Base-by-base conservation (phyloP, 441 rosid genomes). In the Melastoma candidum region DNA sequence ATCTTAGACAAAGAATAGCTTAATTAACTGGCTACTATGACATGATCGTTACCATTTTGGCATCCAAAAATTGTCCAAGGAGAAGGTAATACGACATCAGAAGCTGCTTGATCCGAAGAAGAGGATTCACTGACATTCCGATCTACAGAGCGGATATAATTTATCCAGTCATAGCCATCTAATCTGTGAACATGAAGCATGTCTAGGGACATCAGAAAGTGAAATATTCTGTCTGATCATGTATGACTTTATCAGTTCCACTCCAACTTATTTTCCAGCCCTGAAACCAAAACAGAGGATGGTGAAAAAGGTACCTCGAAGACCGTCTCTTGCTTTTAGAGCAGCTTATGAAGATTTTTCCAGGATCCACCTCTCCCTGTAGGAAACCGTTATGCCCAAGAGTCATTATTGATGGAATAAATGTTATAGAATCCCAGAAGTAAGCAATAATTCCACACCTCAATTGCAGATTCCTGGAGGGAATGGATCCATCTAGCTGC, bases 401-500 rank as follows among this genome's bases (percentile, higher is more conserved):
- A 17, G 60, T 74, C 55, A 54, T 36, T 45, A 9, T 47, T 43
- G 26, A 17, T 43, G 53, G 26, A 17, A 63, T 12, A 51, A 13
- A 27, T 68, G 47, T 50, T 27, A 56, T 49, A 24, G 47, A 41
- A 39, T 48, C 53, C 55, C 62, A 32, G 62, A 49, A 26, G 57
- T 22, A 41, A 67, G 63, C 47, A 32, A 46, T 64, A 36, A 36
- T 36, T 4, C 47, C 13, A 22, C 44, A 92, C 95, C 97, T 92
- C 80, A 66, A 85, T 68, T 61, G 95, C 90, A 49, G 82, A 77
- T 64, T 88, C 87, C 68, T 85, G 83, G 44, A 92, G 75, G 24
- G 78, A 77, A 69, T 75, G 94, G 64, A 92, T 92, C 98, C 98
- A 92, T 71, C 77, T 81, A 48, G 95, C 98, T 62, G 97, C 98